phyloP scores from a whole-genome alignment of 768 basidiomycete species.

The Lepiota venenata region DNA sequence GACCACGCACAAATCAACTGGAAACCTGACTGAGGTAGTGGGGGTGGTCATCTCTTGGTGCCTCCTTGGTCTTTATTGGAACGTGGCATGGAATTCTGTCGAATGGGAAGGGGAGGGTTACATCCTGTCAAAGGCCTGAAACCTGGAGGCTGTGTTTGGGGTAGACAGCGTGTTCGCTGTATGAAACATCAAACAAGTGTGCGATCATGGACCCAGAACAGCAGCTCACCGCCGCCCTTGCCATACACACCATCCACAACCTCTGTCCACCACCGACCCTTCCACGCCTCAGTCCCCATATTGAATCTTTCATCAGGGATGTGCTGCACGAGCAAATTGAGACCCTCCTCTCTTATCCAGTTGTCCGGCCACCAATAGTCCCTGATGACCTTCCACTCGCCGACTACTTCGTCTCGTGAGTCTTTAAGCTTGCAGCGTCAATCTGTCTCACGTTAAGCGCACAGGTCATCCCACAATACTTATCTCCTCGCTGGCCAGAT shows the following conservation, averaged over 20 bases:
- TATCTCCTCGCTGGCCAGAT: conserved; percentile 59
- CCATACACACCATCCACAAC: conserved; percentile 33
- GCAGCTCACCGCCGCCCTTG: conserved; percentile 23
- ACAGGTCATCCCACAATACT: conserved; percentile 64
- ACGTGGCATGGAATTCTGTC: no score
- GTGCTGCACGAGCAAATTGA: conserved; percentile 33
- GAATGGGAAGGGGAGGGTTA: no score
- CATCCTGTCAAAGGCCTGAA: no score
- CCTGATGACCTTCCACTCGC: conserved; percentile 47
- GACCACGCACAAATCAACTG: no score
- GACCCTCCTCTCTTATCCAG: conserved; percentile 33
- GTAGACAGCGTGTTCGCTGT: no score
- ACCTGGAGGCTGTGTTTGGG: no score
- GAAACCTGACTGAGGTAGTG: no score
- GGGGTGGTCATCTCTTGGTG: no score
- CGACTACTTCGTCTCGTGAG: conserved; percentile 56
- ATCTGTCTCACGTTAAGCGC: conserved; percentile 1
- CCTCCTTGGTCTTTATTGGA: no score
- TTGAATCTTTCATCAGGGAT: conserved; percentile 31
- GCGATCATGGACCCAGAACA: conserved; percentile 1
- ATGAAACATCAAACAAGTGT: no score
- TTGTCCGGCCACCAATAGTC: conserved; percentile 29
- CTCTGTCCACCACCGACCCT: conserved; percentile 20
- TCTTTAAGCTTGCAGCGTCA: conserved; percentile 8
- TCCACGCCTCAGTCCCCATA: conserved; percentile 33